Conservation (phyloP, 495 filamentous ascomycete species). For the Xylaria nigripes region DNA sequence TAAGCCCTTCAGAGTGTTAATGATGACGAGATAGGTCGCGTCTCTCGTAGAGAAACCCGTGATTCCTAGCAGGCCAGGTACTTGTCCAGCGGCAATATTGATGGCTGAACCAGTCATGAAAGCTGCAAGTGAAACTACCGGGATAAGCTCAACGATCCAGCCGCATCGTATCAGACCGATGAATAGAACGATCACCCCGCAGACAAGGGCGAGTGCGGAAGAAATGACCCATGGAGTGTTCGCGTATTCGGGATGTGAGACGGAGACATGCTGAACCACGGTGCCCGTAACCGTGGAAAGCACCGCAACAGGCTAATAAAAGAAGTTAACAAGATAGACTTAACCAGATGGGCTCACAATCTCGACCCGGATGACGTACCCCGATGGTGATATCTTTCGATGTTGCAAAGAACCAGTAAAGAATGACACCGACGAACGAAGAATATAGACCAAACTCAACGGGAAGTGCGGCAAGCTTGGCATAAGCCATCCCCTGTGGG, state of each 20-base stretch:
- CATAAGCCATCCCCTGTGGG: constrained; percentile 97
- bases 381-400: constrained; percentile 99
- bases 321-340: constrained; percentile 66
- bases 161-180: constrained; percentile 75
- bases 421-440: constrained; percentile 91
- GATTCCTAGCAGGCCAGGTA: constrained; percentile 79
- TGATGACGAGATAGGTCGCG: constrained; percentile 75
- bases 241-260: constrained; percentile 46
- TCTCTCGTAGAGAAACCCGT: constrained; percentile 66
- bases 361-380: constrained; percentile 45
- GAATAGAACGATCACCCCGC: constrained; percentile 71
- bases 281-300: constrained; percentile 85
- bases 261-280: constrained; percentile 55
- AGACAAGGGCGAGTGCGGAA: constrained; percentile 69
- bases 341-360: no score
- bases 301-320: constrained; percentile 88
- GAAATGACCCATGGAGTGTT: constrained; percentile 52
- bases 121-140: constrained; percentile 80
- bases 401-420: constrained; percentile 99
- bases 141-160: constrained; percentile 94
- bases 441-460: constrained; percentile 89
- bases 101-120: constrained; percentile 98
- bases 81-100: constrained; percentile 84
- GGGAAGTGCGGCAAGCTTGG: constrained; percentile 66
- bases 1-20: constrained; percentile 76